These are phyloP conservation scores for Diaporthe sp. DNA, from an alignment of 2,329 filamentous ascomycete genomes.

Conservation along the genomic window DNA sequence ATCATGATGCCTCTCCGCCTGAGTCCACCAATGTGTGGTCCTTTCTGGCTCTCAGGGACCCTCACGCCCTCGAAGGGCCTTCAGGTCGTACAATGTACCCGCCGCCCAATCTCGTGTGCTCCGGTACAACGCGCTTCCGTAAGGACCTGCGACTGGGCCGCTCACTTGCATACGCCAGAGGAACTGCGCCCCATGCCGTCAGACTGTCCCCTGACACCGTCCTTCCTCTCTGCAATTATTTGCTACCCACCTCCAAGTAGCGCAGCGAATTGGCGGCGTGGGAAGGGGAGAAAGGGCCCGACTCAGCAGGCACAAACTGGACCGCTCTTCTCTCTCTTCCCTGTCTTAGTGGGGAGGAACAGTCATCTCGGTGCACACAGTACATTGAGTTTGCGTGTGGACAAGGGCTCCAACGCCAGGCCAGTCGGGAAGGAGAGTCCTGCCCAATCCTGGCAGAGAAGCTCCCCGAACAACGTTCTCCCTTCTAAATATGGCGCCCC, in stretches of 20 bases:
- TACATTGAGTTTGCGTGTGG: slow-evolving; percentile 8
- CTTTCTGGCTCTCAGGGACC: slow-evolving; percentile 15
- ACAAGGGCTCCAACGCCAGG: slow-evolving; percentile 19
- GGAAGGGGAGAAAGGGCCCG: slow-evolving; percentile 9
- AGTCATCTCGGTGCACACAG: slow-evolving; percentile 24
- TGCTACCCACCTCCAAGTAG: slow-evolving; percentile 27
- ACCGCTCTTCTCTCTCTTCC: neutral
- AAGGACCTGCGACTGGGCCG: slow-evolving; percentile 22
- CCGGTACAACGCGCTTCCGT: neutral
- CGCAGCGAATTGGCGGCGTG: slow-evolving; percentile 23
- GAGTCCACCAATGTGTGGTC: slow-evolving; percentile 15
- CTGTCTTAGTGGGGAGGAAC: slow-evolving; percentile 14
- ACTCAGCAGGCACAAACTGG: slow-evolving; percentile 16
- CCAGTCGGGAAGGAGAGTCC: neutral
- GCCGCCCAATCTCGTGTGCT: slow-evolving; percentile 5
- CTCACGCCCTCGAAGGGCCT: slow-evolving; percentile 15
- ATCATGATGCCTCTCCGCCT: slow-evolving; percentile 27
- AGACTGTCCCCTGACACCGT: slow-evolving; percentile 30
- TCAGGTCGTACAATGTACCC: slow-evolving; percentile 23
- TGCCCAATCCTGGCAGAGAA: slow-evolving; percentile 14
- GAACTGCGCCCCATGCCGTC: slow-evolving; percentile 34
- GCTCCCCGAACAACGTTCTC: slow-evolving; percentile 10
- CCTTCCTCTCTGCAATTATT: slow-evolving; percentile 20
- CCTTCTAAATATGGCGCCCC: slow-evolving; percentile 24
- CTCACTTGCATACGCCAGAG: slow-evolving; percentile 29